Evolutionary conservation across 192 early-diverging fungal genomes (phyloP).

Genomic region (Radiomyces spectabilis): DNA sequence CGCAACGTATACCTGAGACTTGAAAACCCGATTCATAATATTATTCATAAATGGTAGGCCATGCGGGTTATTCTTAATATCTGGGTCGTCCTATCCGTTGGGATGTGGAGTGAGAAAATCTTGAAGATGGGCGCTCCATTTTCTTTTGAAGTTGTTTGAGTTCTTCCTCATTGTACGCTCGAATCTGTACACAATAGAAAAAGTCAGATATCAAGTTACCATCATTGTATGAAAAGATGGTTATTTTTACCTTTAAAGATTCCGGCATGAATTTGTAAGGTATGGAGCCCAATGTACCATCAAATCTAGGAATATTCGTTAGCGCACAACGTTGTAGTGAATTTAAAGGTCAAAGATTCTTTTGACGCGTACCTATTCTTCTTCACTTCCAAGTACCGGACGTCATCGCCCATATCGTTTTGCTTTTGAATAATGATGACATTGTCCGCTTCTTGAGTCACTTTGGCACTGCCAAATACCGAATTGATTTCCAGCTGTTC

Average conservation of each 20-base stretch:
- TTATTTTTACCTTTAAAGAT: slow-evolving; percentile 9
- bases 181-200: slow-evolving; percentile 9
- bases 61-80: too few species aligned
- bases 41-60: too few species aligned
- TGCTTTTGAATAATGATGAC: slow-evolving; percentile 57
- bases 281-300: slow-evolving; percentile 57
- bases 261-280: slow-evolving; percentile 29
- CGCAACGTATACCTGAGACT: too few species aligned
- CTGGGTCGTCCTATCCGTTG: too few species aligned
- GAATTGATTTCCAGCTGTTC: slow-evolving; percentile 57
- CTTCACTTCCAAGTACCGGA: slow-evolving; percentile 50
- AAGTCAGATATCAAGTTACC: background rate
- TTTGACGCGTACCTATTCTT: slow-evolving; percentile 52
- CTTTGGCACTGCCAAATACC: slow-evolving; percentile 66
- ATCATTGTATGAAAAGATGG: background rate
- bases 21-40: too few species aligned
- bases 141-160: background rate
- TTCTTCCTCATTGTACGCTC: background rate
- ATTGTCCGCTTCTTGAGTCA: slow-evolving; percentile 74
- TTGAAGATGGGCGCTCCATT: background rate
- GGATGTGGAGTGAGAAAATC: too few species aligned
- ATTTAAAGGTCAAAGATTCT: background rate
- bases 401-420: slow-evolving; percentile 13
- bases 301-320: slow-evolving; percentile 35
- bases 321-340: background rate